Evolutionary conservation across 306 rosid genomes (phyloP).

Genomic region (Pterocarpus macrocarpus): DNA sequence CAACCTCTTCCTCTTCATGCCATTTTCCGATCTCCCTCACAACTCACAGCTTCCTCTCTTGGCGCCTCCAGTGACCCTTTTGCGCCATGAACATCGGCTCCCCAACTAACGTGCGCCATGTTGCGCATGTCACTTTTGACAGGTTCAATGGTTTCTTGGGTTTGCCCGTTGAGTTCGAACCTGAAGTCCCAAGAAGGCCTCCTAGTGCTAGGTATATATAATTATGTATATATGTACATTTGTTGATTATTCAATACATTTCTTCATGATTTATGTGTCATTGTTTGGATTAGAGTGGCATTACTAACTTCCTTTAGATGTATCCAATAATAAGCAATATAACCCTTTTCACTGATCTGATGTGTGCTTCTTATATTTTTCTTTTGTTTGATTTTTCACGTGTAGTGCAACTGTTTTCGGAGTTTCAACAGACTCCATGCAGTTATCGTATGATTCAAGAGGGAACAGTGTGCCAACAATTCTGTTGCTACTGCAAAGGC

Average conservation of each 20-base stretch:
- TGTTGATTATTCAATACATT: not conserved
- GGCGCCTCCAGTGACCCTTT: conserved; percentile 64
- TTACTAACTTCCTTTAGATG: not conserved
- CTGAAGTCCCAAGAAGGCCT: conserved; percentile 82
- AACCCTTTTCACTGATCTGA: conserved; percentile 32
- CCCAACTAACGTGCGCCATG: conserved; percentile 92
- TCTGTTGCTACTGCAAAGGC: conserved; percentile 85
- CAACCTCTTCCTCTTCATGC: conserved; percentile 59
- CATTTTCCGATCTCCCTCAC: conserved; percentile 44
- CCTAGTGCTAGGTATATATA: conserved; percentile 90
- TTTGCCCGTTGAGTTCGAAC: conserved; percentile 91
- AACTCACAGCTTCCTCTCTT: conserved; percentile 65
- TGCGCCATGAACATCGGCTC: conserved; percentile 79
- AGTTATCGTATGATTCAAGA: conserved; percentile 82
- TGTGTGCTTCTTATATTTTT: conserved; percentile 11
- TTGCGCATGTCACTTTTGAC: conserved; percentile 94
- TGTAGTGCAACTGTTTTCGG: conserved; percentile 89
- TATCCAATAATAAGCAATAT: not conserved
- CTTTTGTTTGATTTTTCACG: conserved; percentile 35
- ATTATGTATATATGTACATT: not conserved
- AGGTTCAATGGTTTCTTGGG: conserved; percentile 96
- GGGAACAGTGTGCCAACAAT: conserved; percentile 96
- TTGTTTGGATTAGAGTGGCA: conserved; percentile 26
- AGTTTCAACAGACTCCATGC: conserved; percentile 97
- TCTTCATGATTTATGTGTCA: not conserved